phyloP scores from a whole-genome alignment of 2,329 filamentous ascomycete species.

The Botrytis squamosa region DNA sequence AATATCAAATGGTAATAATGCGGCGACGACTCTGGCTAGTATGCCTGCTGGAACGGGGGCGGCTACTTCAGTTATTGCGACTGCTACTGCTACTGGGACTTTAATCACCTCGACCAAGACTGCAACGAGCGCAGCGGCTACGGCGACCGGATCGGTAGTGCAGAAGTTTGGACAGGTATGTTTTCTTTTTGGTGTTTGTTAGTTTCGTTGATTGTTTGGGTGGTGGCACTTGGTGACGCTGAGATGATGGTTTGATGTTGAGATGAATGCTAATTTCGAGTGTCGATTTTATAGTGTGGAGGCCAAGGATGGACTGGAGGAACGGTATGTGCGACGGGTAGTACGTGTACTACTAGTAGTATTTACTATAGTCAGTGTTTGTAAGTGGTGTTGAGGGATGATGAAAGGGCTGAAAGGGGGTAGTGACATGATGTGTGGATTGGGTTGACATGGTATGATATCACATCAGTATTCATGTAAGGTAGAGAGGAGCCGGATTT shows the following conservation, averaged over 20 bases:
- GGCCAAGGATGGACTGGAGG: slow-evolving; percentile 28
- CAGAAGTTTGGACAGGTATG: slow-evolving; percentile 27
- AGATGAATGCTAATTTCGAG: background rate
- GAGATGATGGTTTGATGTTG: background rate
- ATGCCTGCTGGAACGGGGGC: background rate
- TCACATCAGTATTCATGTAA: background rate
- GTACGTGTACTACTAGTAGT: slow-evolving; percentile 27
- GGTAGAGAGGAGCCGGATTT: background rate
- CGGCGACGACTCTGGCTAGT: slow-evolving; percentile 1
- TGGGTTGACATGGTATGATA: background rate
- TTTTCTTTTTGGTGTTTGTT: background rate
- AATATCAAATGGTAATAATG: background rate
- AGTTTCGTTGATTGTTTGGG: too few species aligned
- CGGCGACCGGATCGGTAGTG: background rate
- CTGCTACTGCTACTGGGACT: background rate
- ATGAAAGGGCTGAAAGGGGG: background rate
- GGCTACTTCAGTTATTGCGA: background rate
- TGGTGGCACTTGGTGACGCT: too few species aligned
- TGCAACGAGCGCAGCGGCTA: background rate
- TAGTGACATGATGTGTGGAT: background rate
- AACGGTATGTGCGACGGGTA: slow-evolving; percentile 26
- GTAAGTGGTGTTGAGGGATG: background rate
- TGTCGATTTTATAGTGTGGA: slow-evolving; percentile 24
- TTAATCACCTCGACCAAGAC: background rate
- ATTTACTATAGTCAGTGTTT: slow-evolving; percentile 30